phyloP scores from a whole-genome alignment of 129 eudicot genomes.

The Smallanthus sonchifolius region DNA sequence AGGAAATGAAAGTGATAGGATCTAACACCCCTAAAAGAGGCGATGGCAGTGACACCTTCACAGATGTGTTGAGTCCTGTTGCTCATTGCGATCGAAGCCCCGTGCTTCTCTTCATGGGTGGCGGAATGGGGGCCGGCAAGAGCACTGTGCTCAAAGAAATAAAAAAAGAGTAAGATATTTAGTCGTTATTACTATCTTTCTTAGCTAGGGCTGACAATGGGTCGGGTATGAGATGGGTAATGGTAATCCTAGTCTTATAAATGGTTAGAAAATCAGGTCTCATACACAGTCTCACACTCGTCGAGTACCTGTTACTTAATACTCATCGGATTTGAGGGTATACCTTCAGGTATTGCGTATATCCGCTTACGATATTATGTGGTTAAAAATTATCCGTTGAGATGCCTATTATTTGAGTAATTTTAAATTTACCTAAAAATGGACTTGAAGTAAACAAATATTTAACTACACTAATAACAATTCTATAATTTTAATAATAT shows the following conservation, averaged over 20 bases:
- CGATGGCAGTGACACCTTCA: conserved; percentile 16
- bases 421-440: too few species aligned
- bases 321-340: too few species aligned
- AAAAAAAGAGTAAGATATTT: conserved; percentile 59
- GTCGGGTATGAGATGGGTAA: too few species aligned
- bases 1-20: conserved; percentile 52
- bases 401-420: too few species aligned
- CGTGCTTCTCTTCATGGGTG: conserved; percentile 94
- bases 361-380: too few species aligned
- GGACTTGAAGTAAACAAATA: too few species aligned
- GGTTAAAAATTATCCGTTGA: neutral
- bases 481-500: neutral
- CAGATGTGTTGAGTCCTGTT: conserved; percentile 59
- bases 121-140: conserved; percentile 99
- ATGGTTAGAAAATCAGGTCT: too few species aligned
- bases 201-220: too few species aligned
- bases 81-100: conserved; percentile 73
- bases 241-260: too few species aligned
- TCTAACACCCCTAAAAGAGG: conserved; percentile 17
- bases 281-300: too few species aligned
- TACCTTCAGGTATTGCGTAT: too few species aligned
- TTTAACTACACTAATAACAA: neutral
- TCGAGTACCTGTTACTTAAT: too few species aligned
- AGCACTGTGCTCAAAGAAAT: conserved; percentile 98
- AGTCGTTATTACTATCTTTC: neutral